Conservation (phyloP, 31 red algal species). For the Endocladia muricata region DNA sequence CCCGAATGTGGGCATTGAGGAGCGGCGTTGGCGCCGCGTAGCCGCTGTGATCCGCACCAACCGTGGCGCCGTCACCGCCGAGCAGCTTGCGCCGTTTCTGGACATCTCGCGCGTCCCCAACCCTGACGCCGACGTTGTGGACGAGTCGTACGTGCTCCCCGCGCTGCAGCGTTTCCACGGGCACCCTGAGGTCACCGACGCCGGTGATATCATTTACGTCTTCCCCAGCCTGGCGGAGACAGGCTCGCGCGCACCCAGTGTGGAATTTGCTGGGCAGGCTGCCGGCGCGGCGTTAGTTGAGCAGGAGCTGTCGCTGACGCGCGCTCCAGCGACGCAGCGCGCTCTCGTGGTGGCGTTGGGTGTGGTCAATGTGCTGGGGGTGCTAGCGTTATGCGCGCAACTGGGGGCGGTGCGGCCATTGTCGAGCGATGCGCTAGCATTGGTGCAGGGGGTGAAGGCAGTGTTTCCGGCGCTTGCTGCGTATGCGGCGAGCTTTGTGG, state of each 20-base stretch:
- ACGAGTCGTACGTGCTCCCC: conserved; percentile 88
- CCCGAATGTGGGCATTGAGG: conserved; percentile 85
- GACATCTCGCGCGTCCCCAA: conserved; percentile 6
- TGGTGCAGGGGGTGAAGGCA: conserved; percentile 40
- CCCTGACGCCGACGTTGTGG: conserved; percentile 29
- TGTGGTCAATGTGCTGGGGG: conserved; percentile 81
- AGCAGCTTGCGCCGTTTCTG: conserved; percentile 89
- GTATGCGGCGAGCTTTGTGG: conserved; percentile 85
- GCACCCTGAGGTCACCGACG: conserved; percentile 89
- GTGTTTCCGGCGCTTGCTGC: conserved; percentile 73
- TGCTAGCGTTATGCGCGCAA: conserved; percentile 72
- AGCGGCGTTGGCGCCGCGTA: conserved; percentile 57
- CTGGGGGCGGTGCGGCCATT: conserved; percentile 34
- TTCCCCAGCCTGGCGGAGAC: conserved; percentile 79
- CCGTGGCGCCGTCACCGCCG: conserved; percentile 90
- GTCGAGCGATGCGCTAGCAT: conserved; percentile 35
- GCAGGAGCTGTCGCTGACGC: conserved; percentile 43
- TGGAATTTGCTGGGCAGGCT: conserved; percentile 36
- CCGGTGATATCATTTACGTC: conserved; percentile 97
- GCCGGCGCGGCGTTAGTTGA: conserved; percentile 32
- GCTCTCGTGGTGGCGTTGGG: conserved; percentile 58
- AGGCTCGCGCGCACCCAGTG: conserved; percentile 31
- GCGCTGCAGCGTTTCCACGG: conserved; percentile 81
- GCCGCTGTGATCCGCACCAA: conserved; percentile 77
- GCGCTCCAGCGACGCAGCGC: conserved; percentile 47